phyloP scores from a whole-genome alignment of 306 rosid genomes.

The Begonia loranthoides region DNA sequence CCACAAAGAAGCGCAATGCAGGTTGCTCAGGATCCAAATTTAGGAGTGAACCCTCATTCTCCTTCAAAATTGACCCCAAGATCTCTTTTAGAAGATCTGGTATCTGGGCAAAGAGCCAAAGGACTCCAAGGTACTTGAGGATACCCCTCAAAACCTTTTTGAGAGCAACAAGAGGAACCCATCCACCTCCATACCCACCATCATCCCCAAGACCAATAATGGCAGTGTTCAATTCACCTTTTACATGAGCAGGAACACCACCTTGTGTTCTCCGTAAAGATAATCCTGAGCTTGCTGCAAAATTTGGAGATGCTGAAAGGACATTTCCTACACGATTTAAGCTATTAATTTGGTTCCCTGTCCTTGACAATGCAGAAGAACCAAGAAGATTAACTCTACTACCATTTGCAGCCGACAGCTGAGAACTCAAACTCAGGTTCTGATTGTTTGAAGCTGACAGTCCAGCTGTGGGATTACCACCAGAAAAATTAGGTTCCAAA shows the following conservation, averaged over 20 bases:
- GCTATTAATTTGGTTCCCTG: constrained; percentile 61
- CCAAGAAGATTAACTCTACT: constrained; percentile 51
- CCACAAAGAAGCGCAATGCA: constrained; percentile 93
- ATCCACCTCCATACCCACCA: constrained; percentile 99
- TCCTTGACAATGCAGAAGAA: constrained; percentile 68
- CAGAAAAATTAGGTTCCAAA: constrained; percentile 63
- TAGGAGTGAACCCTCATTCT: constrained; percentile 90
- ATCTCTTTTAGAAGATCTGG: constrained; percentile 91
- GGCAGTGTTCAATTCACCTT: constrained; percentile 94
- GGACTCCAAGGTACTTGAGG: constrained; percentile 96
- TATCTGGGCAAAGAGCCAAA: constrained; percentile 95
- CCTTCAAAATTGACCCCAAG: constrained; percentile 88
- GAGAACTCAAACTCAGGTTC: constrained; percentile 54
- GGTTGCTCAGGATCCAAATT: constrained; percentile 99
- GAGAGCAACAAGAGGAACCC: constrained; percentile 99
- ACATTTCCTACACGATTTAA: constrained; percentile 72
- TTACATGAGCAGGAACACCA: constrained; percentile 92
- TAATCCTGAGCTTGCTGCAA: constrained; percentile 35
- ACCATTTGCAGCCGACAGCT: constrained; percentile 57
- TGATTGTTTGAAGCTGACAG: constrained; percentile 34
- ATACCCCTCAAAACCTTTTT: constrained; percentile 94
- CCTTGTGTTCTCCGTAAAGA: constrained; percentile 76
- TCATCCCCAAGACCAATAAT: constrained; percentile 99
- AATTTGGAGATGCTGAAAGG: constrained; percentile 61
- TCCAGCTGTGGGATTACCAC: constrained; percentile 63